Percentiles rank a stretch among this genome's conserved stretches.
phyloP scores from a whole-genome alignment of 164 flowering plant genomes.

The Macadamia integrifolia region DNA sequence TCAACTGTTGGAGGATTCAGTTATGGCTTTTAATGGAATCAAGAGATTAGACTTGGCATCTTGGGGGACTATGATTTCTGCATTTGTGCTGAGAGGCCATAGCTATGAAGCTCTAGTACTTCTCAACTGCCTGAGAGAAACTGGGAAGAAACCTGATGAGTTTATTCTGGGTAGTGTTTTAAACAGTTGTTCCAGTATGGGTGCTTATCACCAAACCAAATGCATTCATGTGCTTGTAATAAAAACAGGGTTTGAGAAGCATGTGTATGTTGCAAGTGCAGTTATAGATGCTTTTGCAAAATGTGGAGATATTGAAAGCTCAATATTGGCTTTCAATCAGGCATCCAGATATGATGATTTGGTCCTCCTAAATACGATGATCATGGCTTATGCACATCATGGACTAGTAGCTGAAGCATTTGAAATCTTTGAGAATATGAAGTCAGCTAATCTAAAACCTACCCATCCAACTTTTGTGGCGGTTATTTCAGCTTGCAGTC shows the following conservation, averaged over 20 bases:
- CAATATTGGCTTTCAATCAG: conserved; percentile 29
- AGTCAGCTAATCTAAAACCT: conserved; percentile 34
- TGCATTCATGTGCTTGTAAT: conserved; percentile 34
- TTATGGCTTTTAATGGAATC: conserved; percentile 23
- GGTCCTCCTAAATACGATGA: conserved; percentile 42
- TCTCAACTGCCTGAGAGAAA: conserved; percentile 23
- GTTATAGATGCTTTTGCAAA: conserved; percentile 55
- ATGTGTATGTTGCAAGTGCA: conserved; percentile 38
- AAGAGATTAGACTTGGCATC: conserved; percentile 29
- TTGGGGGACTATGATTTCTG: conserved; percentile 47
- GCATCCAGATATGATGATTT: conserved; percentile 21
- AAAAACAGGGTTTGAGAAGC: conserved; percentile 36
- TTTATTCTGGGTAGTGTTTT: conserved; percentile 43
- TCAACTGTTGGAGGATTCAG: conserved; percentile 24
- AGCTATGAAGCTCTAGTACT: conserved; percentile 28
- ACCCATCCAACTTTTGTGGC: conserved; percentile 49
- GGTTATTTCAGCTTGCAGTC: conserved; percentile 45
- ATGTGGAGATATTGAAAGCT: conserved; percentile 46
- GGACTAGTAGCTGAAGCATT: conserved; percentile 40
- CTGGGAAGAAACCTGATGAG: conserved; percentile 46
- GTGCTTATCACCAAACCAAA: conserved; percentile 30
- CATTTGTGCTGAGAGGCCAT: conserved; percentile 31
- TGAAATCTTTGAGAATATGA: conserved; percentile 33
- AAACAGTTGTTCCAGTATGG: conserved; percentile 31
- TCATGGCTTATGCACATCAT: conserved; percentile 51